phyloP scores from a whole-genome alignment of 2,329 filamentous ascomycete species.

The Pleoardoris graminearum region DNA sequence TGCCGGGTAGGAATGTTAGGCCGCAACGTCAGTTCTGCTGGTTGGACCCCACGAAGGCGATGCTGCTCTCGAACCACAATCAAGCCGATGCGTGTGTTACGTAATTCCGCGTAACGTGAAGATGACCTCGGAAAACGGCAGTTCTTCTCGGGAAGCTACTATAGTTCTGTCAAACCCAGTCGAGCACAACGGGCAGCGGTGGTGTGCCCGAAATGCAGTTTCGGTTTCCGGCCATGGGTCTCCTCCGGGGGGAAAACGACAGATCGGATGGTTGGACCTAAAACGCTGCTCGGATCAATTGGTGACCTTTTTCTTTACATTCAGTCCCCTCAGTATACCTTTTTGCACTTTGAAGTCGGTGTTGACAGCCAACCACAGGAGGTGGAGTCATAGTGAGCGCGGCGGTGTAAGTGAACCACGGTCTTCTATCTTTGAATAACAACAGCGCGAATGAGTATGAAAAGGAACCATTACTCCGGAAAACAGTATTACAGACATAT shows the following conservation, averaged over 20 bases:
- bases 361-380: not conserved
- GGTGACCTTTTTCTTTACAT: not conserved
- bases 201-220: conserved; percentile 12
- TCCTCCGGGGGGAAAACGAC: conserved; percentile 2
- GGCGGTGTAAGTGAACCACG: conserved; percentile 4
- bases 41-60: conserved; percentile 1
- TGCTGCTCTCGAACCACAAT: not conserved
- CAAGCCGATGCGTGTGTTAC: not conserved
- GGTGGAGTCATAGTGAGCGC: not conserved
- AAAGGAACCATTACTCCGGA: not conserved
- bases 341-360: conserved; percentile 9
- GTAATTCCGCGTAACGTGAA: conserved; percentile 6
- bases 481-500: not conserved
- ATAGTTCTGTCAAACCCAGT: not conserved
- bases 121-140: conserved; percentile 10
- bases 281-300: conserved; percentile 14
- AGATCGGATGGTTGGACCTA: not conserved
- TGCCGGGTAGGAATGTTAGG: not conserved
- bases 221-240: conserved; percentile 4
- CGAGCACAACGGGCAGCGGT: not conserved
- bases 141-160: conserved; percentile 6
- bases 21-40: not conserved
- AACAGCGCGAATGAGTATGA: not conserved
- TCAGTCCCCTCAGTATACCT: conserved; percentile 14
- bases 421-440: not conserved